Evolutionary conservation across 352 stramenopile species (phyloP).

Genomic region (Phytophthora sp.): DNA sequence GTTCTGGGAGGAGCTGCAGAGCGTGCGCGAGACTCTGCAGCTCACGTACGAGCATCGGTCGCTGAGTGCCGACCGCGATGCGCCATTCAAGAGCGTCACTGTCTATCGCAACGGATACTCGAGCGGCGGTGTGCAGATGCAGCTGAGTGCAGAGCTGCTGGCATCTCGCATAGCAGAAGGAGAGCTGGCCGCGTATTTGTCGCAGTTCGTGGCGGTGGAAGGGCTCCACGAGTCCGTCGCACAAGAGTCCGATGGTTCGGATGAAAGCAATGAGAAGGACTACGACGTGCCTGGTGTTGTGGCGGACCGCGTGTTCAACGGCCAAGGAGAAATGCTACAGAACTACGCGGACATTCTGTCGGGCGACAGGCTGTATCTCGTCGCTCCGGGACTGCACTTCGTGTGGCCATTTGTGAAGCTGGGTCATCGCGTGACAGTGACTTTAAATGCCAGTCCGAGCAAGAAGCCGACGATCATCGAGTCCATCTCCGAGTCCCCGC

Average conservation of each 20-base stretch:
- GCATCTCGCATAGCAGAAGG: slow-evolving; percentile 46
- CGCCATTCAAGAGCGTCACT: slow-evolving; percentile 67
- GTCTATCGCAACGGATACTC: slow-evolving; percentile 85
- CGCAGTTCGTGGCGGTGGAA: slow-evolving; percentile 82
- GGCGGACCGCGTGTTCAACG: slow-evolving; percentile 79
- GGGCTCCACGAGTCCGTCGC: slow-evolving; percentile 37
- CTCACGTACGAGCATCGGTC: slow-evolving; percentile 66
- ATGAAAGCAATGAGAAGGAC: slow-evolving; percentile 30
- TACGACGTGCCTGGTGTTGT: slow-evolving; percentile 39
- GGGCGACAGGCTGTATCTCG: slow-evolving; percentile 74
- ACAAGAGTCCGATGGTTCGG: slow-evolving; percentile 8
- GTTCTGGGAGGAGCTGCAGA: slow-evolving; percentile 57
- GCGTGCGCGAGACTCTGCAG: slow-evolving; percentile 57
- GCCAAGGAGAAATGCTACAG: slow-evolving; percentile 56
- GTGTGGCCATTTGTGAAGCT: slow-evolving; percentile 85
- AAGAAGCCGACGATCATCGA: slow-evolving; percentile 71
- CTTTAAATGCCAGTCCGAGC: slow-evolving; percentile 59
- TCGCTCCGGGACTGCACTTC: slow-evolving; percentile 74
- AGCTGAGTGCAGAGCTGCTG: slow-evolving; percentile 66
- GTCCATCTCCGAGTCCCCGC: slow-evolving; percentile 79
- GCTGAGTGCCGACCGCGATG: slow-evolving; percentile 45
- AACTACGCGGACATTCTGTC: slow-evolving; percentile 59
- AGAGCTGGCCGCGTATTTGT: slow-evolving; percentile 81
- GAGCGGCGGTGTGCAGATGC: slow-evolving; percentile 73
- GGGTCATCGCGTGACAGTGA: slow-evolving; percentile 71